Evolutionary conservation across 352 stramenopile species (phyloP), one percentile per base, ranked within the genome.

Genomic region (Aphanomyces cochlioides): DNA sequence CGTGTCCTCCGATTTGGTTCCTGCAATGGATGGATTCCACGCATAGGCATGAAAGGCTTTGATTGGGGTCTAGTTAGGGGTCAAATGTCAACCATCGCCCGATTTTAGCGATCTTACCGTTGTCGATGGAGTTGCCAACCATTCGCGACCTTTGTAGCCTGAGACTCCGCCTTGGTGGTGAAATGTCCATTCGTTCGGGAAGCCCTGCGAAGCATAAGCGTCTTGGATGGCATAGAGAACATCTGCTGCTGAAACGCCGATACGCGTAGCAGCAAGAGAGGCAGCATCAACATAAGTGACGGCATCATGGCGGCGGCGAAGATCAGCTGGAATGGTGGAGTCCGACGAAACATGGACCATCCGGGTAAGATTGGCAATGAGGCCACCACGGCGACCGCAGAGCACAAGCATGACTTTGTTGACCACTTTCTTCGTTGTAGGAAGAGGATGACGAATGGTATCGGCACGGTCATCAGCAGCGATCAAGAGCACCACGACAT

Each of bases 341-440:
- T 73, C 75, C 28, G 75, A 84, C 5, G 81, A 86, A 48, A 90
- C 72, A 69, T 88, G 89, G 65, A 89, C 82, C 3, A 90, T 73
- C n/a, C 82, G 82, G 40, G 82, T 90, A 8, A 81, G 79, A 12
- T 82, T 90, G 38, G 78, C 67, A 47, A 92, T 84, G 21, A 92
- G 75, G 2, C 84, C 84, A 1, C 80, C 81, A 10, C 81, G 82
- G 12, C 83, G 82, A 17, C 84, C 84, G 41, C 84, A 92, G 54
- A 92, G 82, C 66, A 90, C 84, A 38, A 92, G 75, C 84, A 92
- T 89, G 21, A 75, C 81, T 71, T 92, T 92, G 72, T 88, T 78
- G 66, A 86, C 85, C 7, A 88, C 76, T 37, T 75, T 75, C 64
- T 92, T 92, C 21, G 78, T 82, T 1, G 84, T 92, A 34, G 84